Conservation (phyloP, 2,329 filamentous ascomycete genomes). For the Chrysoporthe cubensis region DNA sequence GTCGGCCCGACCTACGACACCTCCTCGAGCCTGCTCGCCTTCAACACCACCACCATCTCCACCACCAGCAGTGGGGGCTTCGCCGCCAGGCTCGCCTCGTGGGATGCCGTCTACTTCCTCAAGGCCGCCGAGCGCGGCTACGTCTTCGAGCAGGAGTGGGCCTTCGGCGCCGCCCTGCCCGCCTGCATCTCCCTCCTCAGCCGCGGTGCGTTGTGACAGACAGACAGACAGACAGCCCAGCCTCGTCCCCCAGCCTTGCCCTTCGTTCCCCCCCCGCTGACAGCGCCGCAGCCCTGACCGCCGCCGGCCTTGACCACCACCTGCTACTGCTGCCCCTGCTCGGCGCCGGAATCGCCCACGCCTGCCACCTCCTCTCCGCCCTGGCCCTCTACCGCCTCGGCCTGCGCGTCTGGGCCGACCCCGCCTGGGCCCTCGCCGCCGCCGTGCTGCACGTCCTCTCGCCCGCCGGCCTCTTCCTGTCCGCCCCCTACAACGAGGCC, state of each 20-base stretch:
- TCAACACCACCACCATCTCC: slow-evolving; percentile 34
- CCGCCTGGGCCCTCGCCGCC: slow-evolving; percentile 67
- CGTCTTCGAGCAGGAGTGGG: slow-evolving; percentile 83
- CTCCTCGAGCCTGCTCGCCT: slow-evolving; percentile 60
- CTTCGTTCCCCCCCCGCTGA: background rate
- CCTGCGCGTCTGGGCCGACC: slow-evolving; percentile 54
- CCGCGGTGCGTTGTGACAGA: slow-evolving; percentile 18
- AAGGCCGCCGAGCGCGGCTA: slow-evolving; percentile 66
- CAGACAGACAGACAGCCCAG: slow-evolving; percentile 15
- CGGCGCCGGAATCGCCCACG: slow-evolving; percentile 70
- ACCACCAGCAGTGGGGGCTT: slow-evolving; percentile 36
- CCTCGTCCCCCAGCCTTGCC: too few relatives aligned
- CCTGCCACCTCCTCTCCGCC: slow-evolving; percentile 77
- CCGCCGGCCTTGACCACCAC: slow-evolving; percentile 18
- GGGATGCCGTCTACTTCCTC: slow-evolving; percentile 82
- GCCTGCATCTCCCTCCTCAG: slow-evolving; percentile 43
- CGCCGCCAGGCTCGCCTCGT: slow-evolving; percentile 66
- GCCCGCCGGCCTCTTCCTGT: slow-evolving; percentile 87
- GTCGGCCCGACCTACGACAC: slow-evolving; percentile 75
- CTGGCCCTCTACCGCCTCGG: slow-evolving; percentile 72
- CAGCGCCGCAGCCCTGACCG: background rate
- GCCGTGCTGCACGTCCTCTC: slow-evolving; percentile 80
- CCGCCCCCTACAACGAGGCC: slow-evolving; percentile 82
- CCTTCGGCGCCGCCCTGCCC: slow-evolving; percentile 65
- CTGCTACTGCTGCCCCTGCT: slow-evolving; percentile 48